Evolutionary conservation across 345 rosid species (phyloP).

Genomic region (Balakata baccata): DNA sequence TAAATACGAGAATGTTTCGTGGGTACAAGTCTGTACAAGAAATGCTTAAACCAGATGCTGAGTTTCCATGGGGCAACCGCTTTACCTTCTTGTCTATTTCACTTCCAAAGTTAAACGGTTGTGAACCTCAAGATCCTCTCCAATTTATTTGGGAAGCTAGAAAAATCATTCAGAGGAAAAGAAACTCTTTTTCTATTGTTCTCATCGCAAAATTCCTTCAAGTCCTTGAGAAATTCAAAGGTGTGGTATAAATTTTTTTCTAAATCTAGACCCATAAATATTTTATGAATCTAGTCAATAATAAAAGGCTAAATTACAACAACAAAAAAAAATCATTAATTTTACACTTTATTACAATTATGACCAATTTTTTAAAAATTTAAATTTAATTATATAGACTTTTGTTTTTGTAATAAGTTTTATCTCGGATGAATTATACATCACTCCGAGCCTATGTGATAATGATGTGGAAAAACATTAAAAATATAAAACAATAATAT

Average conservation of each 20-base stretch:
- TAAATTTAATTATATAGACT: no score
- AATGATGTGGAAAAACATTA: no score
- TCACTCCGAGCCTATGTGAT: no score
- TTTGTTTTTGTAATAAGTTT: no score
- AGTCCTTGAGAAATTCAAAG: conserved; percentile 22
- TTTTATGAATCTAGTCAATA: no score
- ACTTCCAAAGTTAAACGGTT: conserved; percentile 17
- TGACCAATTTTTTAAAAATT: no score
- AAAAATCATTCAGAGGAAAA: conserved; percentile 27
- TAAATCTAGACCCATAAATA: no score
- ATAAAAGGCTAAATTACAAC: no score
- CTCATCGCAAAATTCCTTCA: conserved; percentile 32
- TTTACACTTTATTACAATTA: no score
- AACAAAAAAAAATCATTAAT: no score
- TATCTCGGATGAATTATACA: no score
- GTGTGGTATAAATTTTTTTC: conserved; percentile 29
- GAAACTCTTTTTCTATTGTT: conserved; percentile 26
- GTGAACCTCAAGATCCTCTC: conserved; percentile 26
- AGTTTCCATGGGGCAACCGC: conserved; percentile 46
- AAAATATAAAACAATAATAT: no score
- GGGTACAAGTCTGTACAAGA: conserved; percentile 48
- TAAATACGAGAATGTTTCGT: conserved; percentile 40
- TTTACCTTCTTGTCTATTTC: conserved; percentile 36
- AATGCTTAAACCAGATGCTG: conserved; percentile 37
- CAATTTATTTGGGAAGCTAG: conserved; percentile 34